A percentile compares a stretch with the other conserved stretches of the same genome.
phyloP scores from a whole-genome alignment of 345 rosid species.

The Citrus reticulata region DNA sequence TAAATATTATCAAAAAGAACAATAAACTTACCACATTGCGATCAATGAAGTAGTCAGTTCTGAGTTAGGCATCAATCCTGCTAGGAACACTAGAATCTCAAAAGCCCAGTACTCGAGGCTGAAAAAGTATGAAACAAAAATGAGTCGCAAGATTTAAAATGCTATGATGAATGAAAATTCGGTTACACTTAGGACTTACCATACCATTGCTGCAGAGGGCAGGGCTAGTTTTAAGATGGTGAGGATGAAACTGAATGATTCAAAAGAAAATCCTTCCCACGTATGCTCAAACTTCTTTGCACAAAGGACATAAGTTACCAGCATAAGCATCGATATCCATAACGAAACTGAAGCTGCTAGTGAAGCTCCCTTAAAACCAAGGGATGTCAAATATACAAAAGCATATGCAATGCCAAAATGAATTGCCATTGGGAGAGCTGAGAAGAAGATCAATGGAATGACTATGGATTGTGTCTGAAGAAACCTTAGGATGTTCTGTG shows the following conservation, averaged over 20 bases:
- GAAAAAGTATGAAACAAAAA: background rate
- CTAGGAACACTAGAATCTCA: conserved; percentile 43
- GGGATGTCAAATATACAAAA: background rate
- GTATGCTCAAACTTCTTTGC: background rate
- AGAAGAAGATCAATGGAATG: background rate
- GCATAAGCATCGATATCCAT: conserved; percentile 15
- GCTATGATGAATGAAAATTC: background rate
- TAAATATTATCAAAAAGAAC: background rate
- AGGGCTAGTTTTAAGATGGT: background rate
- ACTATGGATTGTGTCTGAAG: background rate
- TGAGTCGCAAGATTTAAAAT: background rate
- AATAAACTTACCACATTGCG: conserved; percentile 32
- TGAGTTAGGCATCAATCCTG: conserved; percentile 37
- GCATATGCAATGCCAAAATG: background rate
- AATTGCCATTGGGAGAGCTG: background rate
- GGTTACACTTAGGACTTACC: background rate
- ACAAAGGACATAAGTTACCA: background rate
- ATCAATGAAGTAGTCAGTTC: conserved; percentile 33
- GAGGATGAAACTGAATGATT: background rate
- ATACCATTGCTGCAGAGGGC: background rate
- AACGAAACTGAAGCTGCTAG: background rate
- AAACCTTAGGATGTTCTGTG: background rate
- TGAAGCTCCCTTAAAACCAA: background rate
- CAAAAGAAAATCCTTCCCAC: background rate
- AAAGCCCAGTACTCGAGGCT: conserved; percentile 34